Conservation (phyloP, 768 basidiomycete species). For the Amanita brunnescens region DNA sequence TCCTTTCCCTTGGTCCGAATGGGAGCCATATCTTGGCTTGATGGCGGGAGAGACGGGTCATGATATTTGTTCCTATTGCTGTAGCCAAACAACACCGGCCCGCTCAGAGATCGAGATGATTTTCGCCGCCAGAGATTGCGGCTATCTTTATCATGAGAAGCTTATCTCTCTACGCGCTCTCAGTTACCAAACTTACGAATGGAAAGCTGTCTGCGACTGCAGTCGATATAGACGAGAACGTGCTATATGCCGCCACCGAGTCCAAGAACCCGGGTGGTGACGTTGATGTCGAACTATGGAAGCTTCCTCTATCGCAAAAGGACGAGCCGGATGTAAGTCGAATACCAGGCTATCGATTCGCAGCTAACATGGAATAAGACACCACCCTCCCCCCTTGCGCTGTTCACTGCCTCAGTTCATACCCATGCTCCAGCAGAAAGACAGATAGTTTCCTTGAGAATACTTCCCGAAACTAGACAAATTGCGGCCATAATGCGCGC, state of each 20-base stretch:
- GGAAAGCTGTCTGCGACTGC: conserved; percentile 37
- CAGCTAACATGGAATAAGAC: conserved; percentile 7
- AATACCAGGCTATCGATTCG: neutral
- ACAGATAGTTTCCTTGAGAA: conserved; percentile 56
- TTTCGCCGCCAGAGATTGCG: neutral
- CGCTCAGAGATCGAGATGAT: neutral
- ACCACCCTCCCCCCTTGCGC: conserved; percentile 22
- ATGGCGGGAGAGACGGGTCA: neutral
- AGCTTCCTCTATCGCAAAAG: conserved; percentile 18
- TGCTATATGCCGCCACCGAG: conserved; percentile 52
- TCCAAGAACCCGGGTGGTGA: conserved; percentile 33
- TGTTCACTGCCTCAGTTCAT: conserved; percentile 28
- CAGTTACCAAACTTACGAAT: conserved; percentile 18
- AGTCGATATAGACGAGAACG: conserved; percentile 57
- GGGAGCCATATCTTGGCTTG: conserved; percentile 12
- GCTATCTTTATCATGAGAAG: conserved; percentile 31
- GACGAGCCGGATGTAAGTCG: conserved; percentile 12
- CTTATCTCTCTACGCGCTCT: conserved; percentile 34
- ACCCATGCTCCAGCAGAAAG: conserved; percentile 15
- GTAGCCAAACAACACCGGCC: conserved; percentile 3
- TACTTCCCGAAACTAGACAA: conserved; percentile 62
- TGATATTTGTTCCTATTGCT: neutral
- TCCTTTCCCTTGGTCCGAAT: conserved; percentile 9
- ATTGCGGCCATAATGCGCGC: conserved; percentile 60
- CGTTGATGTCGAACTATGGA: conserved; percentile 55